phyloP scores from a whole-genome alignment of 306 rosid genomes.

The Myrica gale region DNA sequence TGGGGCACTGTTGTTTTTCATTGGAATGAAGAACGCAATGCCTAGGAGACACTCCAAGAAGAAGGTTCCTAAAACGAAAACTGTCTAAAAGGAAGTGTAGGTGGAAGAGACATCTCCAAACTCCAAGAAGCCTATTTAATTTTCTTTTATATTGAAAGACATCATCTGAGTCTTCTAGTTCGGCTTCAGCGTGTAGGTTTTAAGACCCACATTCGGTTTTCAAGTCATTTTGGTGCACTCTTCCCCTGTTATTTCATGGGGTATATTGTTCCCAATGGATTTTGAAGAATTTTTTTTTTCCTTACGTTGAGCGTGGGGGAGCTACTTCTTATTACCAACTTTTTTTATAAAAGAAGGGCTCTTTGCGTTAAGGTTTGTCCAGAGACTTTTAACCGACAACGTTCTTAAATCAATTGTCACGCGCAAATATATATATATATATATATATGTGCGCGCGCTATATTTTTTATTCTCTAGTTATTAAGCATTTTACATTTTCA shows the following conservation, averaged over 20 bases:
- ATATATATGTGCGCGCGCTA: no score
- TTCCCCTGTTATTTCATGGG: not conserved
- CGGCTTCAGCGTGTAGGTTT: not conserved
- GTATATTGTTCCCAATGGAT: conserved; percentile 1
- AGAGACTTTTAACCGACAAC: no score
- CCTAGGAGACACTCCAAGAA: conserved; percentile 56
- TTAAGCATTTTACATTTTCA: no score
- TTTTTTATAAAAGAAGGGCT: not conserved
- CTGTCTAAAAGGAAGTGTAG: conserved; percentile 12
- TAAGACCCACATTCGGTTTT: not conserved
- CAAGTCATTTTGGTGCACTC: not conserved
- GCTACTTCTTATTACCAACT: not conserved
- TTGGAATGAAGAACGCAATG: conserved; percentile 63
- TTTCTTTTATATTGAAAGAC: not conserved
- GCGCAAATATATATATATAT: no score
- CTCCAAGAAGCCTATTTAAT: not conserved
- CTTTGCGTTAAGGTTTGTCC: not conserved
- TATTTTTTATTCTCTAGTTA: no score
- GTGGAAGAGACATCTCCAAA: not conserved
- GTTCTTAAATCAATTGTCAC: no score
- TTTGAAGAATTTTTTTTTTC: not conserved
- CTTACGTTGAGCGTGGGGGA: not conserved
- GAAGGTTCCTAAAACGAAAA: conserved; percentile 54
- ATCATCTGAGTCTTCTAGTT: not conserved
- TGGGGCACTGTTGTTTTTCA: conserved; percentile 64